phyloP scores from a whole-genome alignment of 2,329 filamentous ascomycete genomes.

The Ophiocordyceps australis region DNA sequence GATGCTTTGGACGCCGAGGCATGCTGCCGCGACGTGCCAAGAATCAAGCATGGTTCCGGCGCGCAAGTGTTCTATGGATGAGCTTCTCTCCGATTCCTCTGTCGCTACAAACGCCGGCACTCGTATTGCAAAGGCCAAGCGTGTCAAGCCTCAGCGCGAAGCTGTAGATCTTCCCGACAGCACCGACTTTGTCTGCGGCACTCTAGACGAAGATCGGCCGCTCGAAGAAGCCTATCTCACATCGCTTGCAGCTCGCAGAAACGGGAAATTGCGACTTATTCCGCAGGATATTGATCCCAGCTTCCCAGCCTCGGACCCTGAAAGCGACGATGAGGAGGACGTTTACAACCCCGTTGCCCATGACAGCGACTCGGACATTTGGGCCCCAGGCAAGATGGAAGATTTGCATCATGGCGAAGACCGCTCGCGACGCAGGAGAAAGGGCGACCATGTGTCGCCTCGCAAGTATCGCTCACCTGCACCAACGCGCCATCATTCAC shows the following conservation, averaged over 20 bases:
- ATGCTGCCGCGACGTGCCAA: conserved; percentile 15
- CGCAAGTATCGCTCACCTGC: conserved; percentile 25
- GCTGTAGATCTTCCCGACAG: conserved; percentile 85
- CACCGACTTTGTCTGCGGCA: conserved; percentile 98
- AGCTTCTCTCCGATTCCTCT: conserved; percentile 42
- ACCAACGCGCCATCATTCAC: conserved; percentile 12
- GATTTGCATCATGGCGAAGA: conserved; percentile 42
- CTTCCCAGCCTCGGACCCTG: conserved; percentile 86
- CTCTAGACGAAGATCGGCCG: conserved; percentile 83
- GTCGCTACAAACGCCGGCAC: conserved; percentile 23
- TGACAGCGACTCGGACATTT: conserved; percentile 49
- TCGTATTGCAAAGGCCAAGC: conserved; percentile 8
- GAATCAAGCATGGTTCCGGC: conserved; percentile 14
- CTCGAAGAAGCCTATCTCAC: conserved; percentile 88
- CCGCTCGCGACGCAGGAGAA: conserved; percentile 26
- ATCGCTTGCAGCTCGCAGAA: conserved; percentile 63
- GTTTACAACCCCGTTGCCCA: conserved; percentile 35
- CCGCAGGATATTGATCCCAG: conserved; percentile 98
- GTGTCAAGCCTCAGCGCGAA: conserved; percentile 16
- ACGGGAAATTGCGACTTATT: conserved; percentile 61
- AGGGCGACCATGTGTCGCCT: conserved; percentile 27
- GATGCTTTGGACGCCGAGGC: conserved; percentile 34
- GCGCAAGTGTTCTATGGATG: conserved; percentile 19
- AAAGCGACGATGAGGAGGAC: conserved; percentile 66
- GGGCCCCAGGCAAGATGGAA: conserved; percentile 57